Percentiles rank a stretch among this genome's conserved stretches.
Conservation (phyloP, 2,329 filamentous ascomycete species). For the Gyromitra esculenta region DNA sequence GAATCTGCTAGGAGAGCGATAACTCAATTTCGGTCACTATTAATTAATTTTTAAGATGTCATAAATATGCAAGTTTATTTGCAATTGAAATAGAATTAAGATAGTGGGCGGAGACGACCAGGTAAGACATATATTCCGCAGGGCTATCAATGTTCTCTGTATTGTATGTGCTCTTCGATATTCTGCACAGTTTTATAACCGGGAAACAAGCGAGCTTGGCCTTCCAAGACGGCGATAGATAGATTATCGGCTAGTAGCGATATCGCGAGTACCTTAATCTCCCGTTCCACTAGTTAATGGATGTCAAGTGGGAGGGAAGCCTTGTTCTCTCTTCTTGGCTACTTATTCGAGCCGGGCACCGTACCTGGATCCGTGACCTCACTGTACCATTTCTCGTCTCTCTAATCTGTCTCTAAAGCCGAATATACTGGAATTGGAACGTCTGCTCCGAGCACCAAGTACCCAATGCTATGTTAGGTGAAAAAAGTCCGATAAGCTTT, state of each 20-base stretch:
- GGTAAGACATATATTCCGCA: not conserved
- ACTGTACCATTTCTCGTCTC: not conserved
- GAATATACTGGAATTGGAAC: not conserved
- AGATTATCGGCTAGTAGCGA: not conserved
- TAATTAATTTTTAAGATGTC: not conserved
- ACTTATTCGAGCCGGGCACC: not conserved
- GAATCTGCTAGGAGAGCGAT: slow-evolving; percentile 9
- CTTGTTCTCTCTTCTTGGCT: not conserved
- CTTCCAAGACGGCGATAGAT: not conserved
- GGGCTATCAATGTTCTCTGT: not conserved
- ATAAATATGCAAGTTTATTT: not conserved
- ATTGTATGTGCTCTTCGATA: not conserved
- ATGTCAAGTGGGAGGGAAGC: not conserved
- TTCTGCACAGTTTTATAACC: not conserved
- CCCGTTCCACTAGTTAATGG: not conserved
- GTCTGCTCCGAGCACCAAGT: not conserved
- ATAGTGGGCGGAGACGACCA: not conserved
- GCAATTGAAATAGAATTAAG: not conserved
- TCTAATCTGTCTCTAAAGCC: not conserved
- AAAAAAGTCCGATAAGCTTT: not conserved
- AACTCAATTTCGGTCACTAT: not conserved
- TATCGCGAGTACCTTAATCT: not conserved
- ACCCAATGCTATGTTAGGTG: not conserved
- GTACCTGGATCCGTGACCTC: not conserved
- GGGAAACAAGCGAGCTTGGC: not conserved